phyloP scores from a whole-genome alignment of 2,329 filamentous ascomycete species.

The Colletotrichum phormii region DNA sequence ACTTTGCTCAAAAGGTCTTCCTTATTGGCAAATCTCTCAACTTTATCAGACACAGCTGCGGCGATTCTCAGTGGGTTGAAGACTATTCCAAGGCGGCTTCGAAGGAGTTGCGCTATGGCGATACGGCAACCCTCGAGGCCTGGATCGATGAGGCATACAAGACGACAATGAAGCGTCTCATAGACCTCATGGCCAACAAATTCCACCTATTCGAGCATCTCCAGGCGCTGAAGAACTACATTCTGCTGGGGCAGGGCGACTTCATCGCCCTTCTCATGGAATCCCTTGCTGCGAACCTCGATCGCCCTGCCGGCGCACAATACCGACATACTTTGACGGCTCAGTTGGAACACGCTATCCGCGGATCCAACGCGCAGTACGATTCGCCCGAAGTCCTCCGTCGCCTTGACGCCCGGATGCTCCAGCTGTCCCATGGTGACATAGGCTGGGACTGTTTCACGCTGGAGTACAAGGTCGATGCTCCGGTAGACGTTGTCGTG shows the following conservation, averaged over 20 bases:
- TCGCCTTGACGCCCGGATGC: conserved; percentile 95
- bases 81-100: conserved; percentile 93
- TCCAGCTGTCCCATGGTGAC: conserved; percentile 94
- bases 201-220: conserved; percentile 96
- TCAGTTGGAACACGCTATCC: conserved; percentile 97
- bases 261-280: conserved; percentile 99
- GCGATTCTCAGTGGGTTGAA: conserved; percentile 94
- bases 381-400: conserved; percentile 92
- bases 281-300: conserved; percentile 90
- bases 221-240: conserved; percentile 91
- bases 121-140: conserved; percentile 88
- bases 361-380: conserved; percentile 96
- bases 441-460: conserved; percentile 99
- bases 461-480: conserved; percentile 97
- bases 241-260: conserved; percentile 93
- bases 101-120: conserved; percentile 91
- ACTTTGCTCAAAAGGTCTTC: conserved; percentile 97
- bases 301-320: conserved; percentile 94
- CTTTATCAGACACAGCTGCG: conserved; percentile 96
- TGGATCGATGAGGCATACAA: conserved; percentile 99
- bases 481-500: conserved; percentile 95
- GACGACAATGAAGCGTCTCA: conserved; percentile 95
- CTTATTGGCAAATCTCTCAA: conserved; percentile 98
- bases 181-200: conserved; percentile 92
- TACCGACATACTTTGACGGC: conserved; percentile 97